phyloP scores from a whole-genome alignment of 1,139 yeast species.

The Fermentozyma sake region DNA sequence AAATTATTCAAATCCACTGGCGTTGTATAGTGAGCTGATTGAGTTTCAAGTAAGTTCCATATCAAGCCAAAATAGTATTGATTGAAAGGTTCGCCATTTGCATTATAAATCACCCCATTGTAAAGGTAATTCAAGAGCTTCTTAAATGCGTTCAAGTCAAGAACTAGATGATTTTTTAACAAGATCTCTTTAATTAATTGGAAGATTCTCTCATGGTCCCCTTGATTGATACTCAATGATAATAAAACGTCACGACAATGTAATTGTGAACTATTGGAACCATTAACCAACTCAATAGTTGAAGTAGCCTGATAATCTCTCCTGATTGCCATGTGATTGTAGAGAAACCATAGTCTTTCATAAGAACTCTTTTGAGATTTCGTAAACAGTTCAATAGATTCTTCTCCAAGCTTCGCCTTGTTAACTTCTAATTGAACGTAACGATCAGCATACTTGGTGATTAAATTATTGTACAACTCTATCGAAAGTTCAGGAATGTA shows the following conservation, averaged over 20 bases:
- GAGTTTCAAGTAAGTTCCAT: slow-evolving; percentile 33
- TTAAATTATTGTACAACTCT: slow-evolving; percentile 28
- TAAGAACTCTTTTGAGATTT: slow-evolving; percentile 6
- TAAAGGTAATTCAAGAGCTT: slow-evolving; percentile 31
- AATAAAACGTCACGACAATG: slow-evolving; percentile 30
- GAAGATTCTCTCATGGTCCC: slow-evolving; percentile 34
- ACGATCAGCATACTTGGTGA: slow-evolving; percentile 19
- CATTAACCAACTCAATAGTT: slow-evolving; percentile 4
- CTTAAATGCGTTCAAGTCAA: slow-evolving; percentile 26
- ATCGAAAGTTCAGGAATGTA: slow-evolving; percentile 39
- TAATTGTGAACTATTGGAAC: slow-evolving; percentile 1
- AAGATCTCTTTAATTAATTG: slow-evolving; percentile 37
- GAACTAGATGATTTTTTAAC: slow-evolving; percentile 29
- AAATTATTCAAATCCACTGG: slow-evolving; percentile 25
- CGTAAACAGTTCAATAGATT: neutral
- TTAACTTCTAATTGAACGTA: slow-evolving; percentile 15
- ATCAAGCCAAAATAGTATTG: slow-evolving; percentile 31
- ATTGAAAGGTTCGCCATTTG: slow-evolving; percentile 19
- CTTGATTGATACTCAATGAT: slow-evolving; percentile 28
- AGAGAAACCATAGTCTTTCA: slow-evolving; percentile 28
- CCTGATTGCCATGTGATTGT: slow-evolving; percentile 34
- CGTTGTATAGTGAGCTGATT: slow-evolving; percentile 22
- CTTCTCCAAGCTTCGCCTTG: neutral
- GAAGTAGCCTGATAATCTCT: slow-evolving; percentile 27
- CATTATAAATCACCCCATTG: slow-evolving; percentile 23